A percentile compares a stretch with the other conserved stretches of the same genome.
phyloP scores from a whole-genome alignment of 139 green algal species.

The Chlamydomonas sp. region DNA sequence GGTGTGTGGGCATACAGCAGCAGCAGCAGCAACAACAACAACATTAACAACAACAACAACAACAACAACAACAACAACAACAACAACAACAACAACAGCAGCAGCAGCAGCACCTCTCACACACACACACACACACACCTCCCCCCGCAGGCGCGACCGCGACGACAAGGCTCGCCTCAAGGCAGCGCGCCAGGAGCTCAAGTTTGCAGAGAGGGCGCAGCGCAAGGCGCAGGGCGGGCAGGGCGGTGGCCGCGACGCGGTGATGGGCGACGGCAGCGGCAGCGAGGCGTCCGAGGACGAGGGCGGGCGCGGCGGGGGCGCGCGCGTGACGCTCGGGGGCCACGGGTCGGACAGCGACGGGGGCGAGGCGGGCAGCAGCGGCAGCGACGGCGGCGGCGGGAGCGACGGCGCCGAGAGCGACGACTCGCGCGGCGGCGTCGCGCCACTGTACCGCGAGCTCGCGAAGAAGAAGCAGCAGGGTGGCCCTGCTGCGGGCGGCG shows the following conservation, averaged over 20 bases:
- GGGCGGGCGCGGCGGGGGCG: not conserved
- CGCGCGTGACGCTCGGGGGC: no score
- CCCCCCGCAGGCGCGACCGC: slow-evolving; percentile 14
- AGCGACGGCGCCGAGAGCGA: slow-evolving; percentile 14
- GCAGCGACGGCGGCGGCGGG: not conserved
- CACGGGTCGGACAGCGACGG: no score
- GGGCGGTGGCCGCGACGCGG: slow-evolving; percentile 1
- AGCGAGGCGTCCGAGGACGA: slow-evolving; percentile 1
- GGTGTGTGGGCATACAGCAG: slow-evolving; percentile 1
- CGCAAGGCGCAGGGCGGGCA: slow-evolving; percentile 30
- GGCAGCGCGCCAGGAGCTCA: slow-evolving; percentile 30
- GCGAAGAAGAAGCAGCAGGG: no score
- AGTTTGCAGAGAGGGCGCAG: no score
- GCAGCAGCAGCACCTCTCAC: not conserved
- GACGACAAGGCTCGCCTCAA: slow-evolving; percentile 33
- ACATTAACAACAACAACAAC: not conserved
- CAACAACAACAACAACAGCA: slow-evolving; percentile 3
- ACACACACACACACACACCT: slow-evolving; percentile 3
- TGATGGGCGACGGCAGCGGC: not conserved
- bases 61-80: slow-evolving; percentile 2
- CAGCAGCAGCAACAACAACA: slow-evolving; percentile 3
- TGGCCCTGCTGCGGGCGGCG: not conserved
- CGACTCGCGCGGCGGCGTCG: not conserved
- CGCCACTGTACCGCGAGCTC: not conserved
- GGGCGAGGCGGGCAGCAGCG: not conserved